phyloP scores from a whole-genome alignment of 768 basidiomycete species.

The Pulveroboletus frians region DNA sequence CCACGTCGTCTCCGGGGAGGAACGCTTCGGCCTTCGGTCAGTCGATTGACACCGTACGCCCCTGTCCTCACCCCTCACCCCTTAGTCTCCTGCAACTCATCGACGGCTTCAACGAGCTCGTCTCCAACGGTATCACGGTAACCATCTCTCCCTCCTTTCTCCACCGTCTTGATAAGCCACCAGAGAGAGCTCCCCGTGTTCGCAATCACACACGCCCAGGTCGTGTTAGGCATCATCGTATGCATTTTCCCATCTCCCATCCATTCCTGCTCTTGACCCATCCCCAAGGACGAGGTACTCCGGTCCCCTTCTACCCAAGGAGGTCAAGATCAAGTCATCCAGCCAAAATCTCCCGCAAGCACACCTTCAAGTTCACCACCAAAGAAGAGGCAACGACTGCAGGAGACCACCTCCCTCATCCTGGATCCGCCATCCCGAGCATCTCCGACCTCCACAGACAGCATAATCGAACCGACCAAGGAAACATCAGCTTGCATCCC shows the following conservation, averaged over 20 bases:
- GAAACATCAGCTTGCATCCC: not conserved
- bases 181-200: constrained; percentile 86
- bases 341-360: constrained; percentile 14
- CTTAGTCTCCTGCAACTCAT: constrained; percentile 71
- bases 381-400: constrained; percentile 26
- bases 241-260: constrained; percentile 7
- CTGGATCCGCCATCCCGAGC: not conserved
- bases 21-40: constrained; percentile 74
- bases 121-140: constrained; percentile 48
- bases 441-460: not conserved
- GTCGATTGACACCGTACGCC: constrained; percentile 9
- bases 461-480: not conserved
- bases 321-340: not conserved
- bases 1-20: constrained; percentile 50
- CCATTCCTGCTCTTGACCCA: not conserved
- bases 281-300: constrained; percentile 50
- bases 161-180: not conserved
- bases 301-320: constrained; percentile 9
- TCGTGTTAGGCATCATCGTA: constrained; percentile 75
- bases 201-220: constrained; percentile 58
- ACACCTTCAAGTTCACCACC: constrained; percentile 21
- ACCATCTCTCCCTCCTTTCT: constrained; percentile 3
- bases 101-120: constrained; percentile 52
- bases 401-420: constrained; percentile 2
- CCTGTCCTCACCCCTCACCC: not conserved